Evolutionary conservation across 2,329 filamentous ascomycete species (phyloP).

Genomic region (Microcyclospora tardicrescens): DNA sequence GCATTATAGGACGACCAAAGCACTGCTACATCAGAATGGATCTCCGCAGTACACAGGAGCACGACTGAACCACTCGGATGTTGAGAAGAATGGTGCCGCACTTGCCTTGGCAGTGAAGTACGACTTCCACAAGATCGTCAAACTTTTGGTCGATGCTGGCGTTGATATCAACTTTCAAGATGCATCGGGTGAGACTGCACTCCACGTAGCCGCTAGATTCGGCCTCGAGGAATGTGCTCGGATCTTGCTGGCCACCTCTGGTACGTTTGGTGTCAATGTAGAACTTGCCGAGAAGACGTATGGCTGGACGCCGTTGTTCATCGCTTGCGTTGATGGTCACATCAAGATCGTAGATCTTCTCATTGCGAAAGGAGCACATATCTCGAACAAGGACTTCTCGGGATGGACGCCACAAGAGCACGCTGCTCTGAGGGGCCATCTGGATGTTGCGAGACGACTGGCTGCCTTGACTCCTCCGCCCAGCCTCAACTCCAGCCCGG

Average conservation of each 20-base stretch:
- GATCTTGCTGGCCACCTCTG: slow-evolving; percentile 58
- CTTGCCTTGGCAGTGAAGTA: slow-evolving; percentile 78
- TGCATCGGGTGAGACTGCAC: slow-evolving; percentile 74
- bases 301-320: slow-evolving; percentile 89
- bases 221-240: slow-evolving; percentile 70
- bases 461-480: slow-evolving; percentile 39
- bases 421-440: slow-evolving; percentile 76
- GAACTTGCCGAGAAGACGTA: slow-evolving; percentile 74
- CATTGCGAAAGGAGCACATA: slow-evolving; percentile 62
- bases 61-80: slow-evolving; percentile 53
- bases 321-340: slow-evolving; percentile 82
- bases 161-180: slow-evolving; percentile 92
- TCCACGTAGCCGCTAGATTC: slow-evolving; percentile 84
- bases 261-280: slow-evolving; percentile 58
- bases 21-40: slow-evolving; percentile 42
- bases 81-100: slow-evolving; percentile 76
- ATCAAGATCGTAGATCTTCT: slow-evolving; percentile 62
- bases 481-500: slow-evolving; percentile 17
- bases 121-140: slow-evolving; percentile 73
- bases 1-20: slow-evolving; percentile 72
- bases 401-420: slow-evolving; percentile 94
- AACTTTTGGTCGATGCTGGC: slow-evolving; percentile 75
- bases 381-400: slow-evolving; percentile 65
- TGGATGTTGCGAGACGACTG: slow-evolving; percentile 63
- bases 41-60: background rate